phyloP scores from a whole-genome alignment of 1,284 basidiomycete genomes.

The Ceraceosorus guamensis region DNA sequence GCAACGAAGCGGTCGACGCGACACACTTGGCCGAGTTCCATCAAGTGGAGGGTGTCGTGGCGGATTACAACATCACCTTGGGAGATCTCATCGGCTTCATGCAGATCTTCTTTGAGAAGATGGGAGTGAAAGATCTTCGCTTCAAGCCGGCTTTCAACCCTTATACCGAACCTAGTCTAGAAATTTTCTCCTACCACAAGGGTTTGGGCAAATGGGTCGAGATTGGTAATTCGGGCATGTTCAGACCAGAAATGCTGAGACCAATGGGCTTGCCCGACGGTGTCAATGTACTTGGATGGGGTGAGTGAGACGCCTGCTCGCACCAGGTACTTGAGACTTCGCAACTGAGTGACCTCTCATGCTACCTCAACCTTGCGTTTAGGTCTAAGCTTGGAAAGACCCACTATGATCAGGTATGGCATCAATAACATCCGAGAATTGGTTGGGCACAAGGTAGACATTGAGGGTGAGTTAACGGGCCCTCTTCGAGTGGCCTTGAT shows the following conservation, averaged over 20 bases:
- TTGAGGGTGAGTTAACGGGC: conserved; percentile 24
- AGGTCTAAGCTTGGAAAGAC: conserved; percentile 75
- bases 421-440: conserved; percentile 96
- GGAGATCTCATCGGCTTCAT: conserved; percentile 80
- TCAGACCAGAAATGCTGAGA: conserved; percentile 92
- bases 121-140: conserved; percentile 84
- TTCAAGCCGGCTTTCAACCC: conserved; percentile 95
- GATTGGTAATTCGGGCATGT: conserved; percentile 81
- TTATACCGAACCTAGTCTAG: conserved; percentile 76
- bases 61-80: conserved; percentile 86
- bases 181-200: conserved; percentile 98
- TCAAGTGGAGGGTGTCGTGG: conserved; percentile 98
- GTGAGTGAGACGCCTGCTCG: conserved; percentile 42
- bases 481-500: no score
- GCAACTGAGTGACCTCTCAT: background rate
- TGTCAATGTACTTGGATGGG: conserved; percentile 95
- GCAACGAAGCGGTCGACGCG: conserved; percentile 97
- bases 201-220: conserved; percentile 94
- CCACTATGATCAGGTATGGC: conserved; percentile 85
- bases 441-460: conserved; percentile 90
- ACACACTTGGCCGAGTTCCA: conserved; percentile 99
- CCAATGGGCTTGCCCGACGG: conserved; percentile 98
- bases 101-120: conserved; percentile 80
- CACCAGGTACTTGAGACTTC: background rate
- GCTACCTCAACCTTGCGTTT: background rate